Evolutionary conservation across 352 stramenopile species (phyloP), one percentile per base, ranked within the genome.

Genomic region (Peronospora belbahrii): DNA sequence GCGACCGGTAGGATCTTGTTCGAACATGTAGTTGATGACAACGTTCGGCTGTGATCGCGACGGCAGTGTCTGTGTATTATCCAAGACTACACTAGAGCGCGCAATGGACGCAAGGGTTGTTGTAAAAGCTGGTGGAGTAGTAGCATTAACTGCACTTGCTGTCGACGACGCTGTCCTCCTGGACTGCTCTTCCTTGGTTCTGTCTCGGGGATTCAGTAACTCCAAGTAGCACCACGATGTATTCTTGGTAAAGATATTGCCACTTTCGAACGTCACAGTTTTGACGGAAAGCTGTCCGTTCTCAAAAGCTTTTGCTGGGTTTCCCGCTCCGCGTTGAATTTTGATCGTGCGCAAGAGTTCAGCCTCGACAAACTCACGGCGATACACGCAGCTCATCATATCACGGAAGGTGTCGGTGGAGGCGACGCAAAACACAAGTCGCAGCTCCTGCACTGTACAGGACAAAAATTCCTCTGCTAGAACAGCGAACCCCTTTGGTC

Each of bases 161-260:
- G 56, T 43, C 6, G 56, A 50, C 7, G 61, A 67, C 15, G 49
- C 44, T 35, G 44, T 57, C 23, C 35, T 46, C 1, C 38, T 50
- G 25, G 49, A 56, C 30, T 62, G 56, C n/a, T 62, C 51, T 42
- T 62, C 49, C 31, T 55, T 65, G 4, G 35, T 27, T 45, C 56
- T 24, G 38, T 68, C 42, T 34, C 49, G 44, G 42, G 59, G 49
- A 15, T 71, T 39, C 41, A 67, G 24, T 19, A 69, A 33, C 33
- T 81, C 70, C 23, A 78, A 45, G 36, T 72, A 70, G 30, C 62
- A 70, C 68, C 65, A 79, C 24, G 62, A 39, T 9, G 70, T 58
- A 37, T 62, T 59, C 25, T 54, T 71, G 6, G 56, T 56, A 25
- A 80, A 74, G 11, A 73, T 27, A 13, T 38, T 53, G 9, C 56